A percentile compares a stretch with the other conserved stretches of the same genome.
These are phyloP conservation scores for Volvox africanus DNA, from an alignment of 139 green algal genomes.

Conservation along the genomic window DNA sequence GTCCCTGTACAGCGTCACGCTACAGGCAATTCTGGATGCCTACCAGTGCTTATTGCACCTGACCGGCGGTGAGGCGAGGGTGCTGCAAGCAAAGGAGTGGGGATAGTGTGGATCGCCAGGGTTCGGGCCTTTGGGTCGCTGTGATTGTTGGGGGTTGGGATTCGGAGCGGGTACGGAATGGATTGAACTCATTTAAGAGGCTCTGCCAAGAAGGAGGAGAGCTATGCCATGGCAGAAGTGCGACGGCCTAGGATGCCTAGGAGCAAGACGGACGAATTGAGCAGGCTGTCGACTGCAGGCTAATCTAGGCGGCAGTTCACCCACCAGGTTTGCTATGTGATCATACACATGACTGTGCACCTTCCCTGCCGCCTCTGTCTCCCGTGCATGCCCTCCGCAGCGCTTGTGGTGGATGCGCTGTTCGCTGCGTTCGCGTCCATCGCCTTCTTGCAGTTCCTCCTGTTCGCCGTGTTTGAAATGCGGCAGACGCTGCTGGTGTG, in stretches of 20 bases:
- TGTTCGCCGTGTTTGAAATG: conserved; percentile 95
- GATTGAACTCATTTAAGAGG: too few relatives aligned
- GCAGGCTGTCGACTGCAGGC: too few relatives aligned
- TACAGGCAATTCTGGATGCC: conserved; percentile 89
- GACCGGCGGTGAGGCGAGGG: conserved; percentile 62
- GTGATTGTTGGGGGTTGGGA: too few relatives aligned
- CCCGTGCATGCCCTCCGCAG: conserved; percentile 44
- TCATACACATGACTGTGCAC: neutral
- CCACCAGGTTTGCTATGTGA: neutral
- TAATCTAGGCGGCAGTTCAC: too few relatives aligned
- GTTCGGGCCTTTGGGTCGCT: too few relatives aligned
- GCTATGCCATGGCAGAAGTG: too few relatives aligned
- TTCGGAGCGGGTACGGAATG: too few relatives aligned
- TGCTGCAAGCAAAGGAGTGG: neutral
- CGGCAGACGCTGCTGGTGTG: conserved; percentile 86
- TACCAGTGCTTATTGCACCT: conserved; percentile 93
- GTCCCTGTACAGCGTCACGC: conserved; percentile 79
- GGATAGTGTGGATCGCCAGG: too few relatives aligned
- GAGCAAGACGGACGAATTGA: too few relatives aligned
- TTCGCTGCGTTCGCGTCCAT: conserved; percentile 86
- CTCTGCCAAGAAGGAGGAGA: too few relatives aligned
- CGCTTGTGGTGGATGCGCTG: conserved; percentile 85
- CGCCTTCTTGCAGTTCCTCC: conserved; percentile 87
- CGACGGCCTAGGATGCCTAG: too few relatives aligned
- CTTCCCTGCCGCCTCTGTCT: neutral